A percentile compares a stretch with the other conserved stretches of the same genome.
These are phyloP conservation scores for Russula emetica DNA, from an alignment of 768 basidiomycete species.

Conservation along the genomic window DNA sequence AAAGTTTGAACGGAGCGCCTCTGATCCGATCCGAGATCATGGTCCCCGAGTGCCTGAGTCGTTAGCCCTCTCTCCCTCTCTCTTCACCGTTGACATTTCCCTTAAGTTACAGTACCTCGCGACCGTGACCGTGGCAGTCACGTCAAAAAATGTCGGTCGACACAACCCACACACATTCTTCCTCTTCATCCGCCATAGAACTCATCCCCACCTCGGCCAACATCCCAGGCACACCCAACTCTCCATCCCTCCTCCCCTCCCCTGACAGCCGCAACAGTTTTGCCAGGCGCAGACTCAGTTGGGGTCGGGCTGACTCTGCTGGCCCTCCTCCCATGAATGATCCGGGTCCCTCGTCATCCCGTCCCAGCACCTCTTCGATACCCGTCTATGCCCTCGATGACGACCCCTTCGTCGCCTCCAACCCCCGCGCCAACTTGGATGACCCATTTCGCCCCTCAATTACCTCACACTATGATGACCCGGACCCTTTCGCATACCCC, in stretches of 20 bases:
- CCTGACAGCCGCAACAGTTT: conserved; percentile 29
- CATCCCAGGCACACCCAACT: conserved; percentile 41
- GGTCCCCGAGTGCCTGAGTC: too few species aligned
- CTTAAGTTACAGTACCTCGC: not conserved
- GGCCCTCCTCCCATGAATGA: conserved; percentile 30
- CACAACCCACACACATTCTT: conserved; percentile 30
- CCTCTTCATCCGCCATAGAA: conserved; percentile 56
- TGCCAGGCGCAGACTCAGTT: conserved; percentile 55
- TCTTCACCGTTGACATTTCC: too few species aligned
- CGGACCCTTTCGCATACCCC: conserved; percentile 37
- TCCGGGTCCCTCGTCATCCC: conserved; percentile 27
- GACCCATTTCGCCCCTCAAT: not conserved
- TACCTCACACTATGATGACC: not conserved
- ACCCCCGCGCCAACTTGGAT: not conserved
- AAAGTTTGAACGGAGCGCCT: too few species aligned
- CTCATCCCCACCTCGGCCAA: conserved; percentile 46
- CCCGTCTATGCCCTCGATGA: conserved; percentile 33
- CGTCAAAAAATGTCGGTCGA: not conserved
- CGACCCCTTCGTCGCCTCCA: conserved; percentile 46
- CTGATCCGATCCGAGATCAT: too few species aligned
- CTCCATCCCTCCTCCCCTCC: conserved; percentile 46
- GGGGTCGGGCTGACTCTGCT: conserved; percentile 45
- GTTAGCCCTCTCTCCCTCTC: too few species aligned
- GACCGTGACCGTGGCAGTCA: not conserved
- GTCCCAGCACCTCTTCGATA: not conserved